A percentile compares a stretch with the other conserved stretches of the same genome.
These are phyloP conservation scores for Alternaria incomplexa DNA, from an alignment of 2,329 filamentous ascomycete species.

Conservation along the genomic window DNA sequence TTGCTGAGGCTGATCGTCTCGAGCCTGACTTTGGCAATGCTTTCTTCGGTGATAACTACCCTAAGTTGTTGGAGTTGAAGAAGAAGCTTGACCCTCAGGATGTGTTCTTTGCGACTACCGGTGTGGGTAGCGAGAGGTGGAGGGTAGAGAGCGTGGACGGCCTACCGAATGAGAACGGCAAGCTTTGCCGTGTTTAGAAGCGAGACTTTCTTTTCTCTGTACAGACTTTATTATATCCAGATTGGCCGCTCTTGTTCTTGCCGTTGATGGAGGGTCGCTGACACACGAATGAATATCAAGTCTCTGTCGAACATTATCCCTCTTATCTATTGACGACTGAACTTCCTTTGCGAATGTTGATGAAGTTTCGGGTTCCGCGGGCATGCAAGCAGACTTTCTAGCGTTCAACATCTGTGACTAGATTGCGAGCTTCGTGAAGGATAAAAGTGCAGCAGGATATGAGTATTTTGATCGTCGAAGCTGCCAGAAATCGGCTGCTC, in stretches of 20 bases:
- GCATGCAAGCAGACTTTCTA: too few relatives aligned
- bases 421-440: too few relatives aligned
- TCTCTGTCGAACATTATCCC: background rate
- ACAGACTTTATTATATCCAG: background rate
- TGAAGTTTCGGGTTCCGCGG: too few relatives aligned
- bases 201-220: background rate
- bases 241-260: too few relatives aligned
- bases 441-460: too few relatives aligned
- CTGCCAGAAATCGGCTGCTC: too few relatives aligned
- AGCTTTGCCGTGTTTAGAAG: constrained; percentile 36
- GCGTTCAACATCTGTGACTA: too few relatives aligned
- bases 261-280: background rate
- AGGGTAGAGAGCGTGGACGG: constrained; percentile 43
- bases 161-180: constrained; percentile 45
- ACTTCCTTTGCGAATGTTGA: too few relatives aligned
- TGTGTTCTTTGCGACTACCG: constrained; percentile 43
- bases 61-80: constrained; percentile 36
- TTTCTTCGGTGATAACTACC: constrained; percentile 44
- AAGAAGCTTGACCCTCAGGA: constrained; percentile 42
- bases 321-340: background rate
- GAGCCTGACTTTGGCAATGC: constrained; percentile 42
- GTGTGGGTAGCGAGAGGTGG: constrained; percentile 45
- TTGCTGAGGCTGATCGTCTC: constrained; percentile 41
- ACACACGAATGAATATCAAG: background rate
- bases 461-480: too few relatives aligned